Percentiles rank a stretch among this genome's conserved stretches.
Conservation (phyloP, 805 yeast species). For the Nakazawaea populi region DNA sequence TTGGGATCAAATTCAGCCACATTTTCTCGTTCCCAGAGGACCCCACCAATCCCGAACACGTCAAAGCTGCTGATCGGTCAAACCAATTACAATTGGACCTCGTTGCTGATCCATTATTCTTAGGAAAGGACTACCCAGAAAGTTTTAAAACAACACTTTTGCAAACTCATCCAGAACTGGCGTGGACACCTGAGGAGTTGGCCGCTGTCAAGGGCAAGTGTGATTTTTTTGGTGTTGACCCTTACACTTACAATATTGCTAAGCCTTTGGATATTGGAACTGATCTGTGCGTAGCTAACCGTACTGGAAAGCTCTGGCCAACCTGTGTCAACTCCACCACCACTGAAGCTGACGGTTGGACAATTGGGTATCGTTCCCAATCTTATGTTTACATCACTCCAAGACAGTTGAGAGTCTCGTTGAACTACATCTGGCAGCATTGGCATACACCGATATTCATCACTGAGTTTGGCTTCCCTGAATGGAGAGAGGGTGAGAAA, state of each 20-base stretch:
- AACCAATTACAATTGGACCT: constrained; percentile 21
- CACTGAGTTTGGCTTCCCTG: constrained; percentile 30
- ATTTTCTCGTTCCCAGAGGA: constrained; percentile 24
- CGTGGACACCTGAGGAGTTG: constrained; percentile 22
- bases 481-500: constrained; percentile 24
- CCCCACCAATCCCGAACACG: constrained; percentile 18
- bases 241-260: constrained; percentile 22
- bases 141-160: constrained; percentile 18
- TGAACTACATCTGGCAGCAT: constrained; percentile 22
- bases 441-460: constrained; percentile 22
- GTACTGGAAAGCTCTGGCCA: constrained; percentile 21
- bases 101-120: constrained; percentile 25
- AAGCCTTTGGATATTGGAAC: constrained; percentile 14
- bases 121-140: constrained; percentile 25
- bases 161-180: constrained; percentile 12
- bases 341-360: constrained; percentile 18
- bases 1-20: constrained; percentile 23
- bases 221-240: constrained; percentile 29
- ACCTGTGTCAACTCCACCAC: constrained; percentile 18
- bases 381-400: constrained; percentile 20
- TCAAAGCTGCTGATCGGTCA: constrained; percentile 21
- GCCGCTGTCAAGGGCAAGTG: constrained; percentile 18
- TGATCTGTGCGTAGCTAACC: constrained; percentile 20
- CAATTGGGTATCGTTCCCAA: constrained; percentile 19
- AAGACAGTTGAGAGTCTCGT: constrained; percentile 20